These are phyloP conservation scores for Umbelopsis vinacea DNA, from an alignment of 192 early-diverging fungal genomes.

Conservation along the genomic window DNA sequence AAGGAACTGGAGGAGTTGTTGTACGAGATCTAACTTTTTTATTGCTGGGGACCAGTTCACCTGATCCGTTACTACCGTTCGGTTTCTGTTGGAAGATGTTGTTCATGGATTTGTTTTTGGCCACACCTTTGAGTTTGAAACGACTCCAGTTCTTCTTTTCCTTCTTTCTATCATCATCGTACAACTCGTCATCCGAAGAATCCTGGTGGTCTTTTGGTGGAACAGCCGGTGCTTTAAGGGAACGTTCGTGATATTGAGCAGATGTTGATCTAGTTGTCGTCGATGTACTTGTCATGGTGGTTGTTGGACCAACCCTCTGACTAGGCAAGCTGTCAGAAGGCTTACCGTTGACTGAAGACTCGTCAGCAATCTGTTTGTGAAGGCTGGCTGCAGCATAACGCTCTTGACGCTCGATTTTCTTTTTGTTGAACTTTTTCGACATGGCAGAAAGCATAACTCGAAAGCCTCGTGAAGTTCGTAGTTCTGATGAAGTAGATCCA, in stretches of 20 bases:
- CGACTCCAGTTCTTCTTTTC: constrained; percentile 26
- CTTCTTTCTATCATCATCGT: constrained; percentile 4
- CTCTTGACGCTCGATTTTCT: constrained; percentile 39
- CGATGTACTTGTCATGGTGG: constrained; percentile 26
- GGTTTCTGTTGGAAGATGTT: constrained; percentile 27
- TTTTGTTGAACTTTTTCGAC: constrained; percentile 50
- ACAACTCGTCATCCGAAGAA: not conserved
- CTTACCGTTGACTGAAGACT: not conserved
- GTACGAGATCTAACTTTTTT: not conserved
- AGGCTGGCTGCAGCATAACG: constrained; percentile 5
- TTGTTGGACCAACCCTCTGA: constrained; percentile 21
- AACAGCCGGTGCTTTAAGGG: constrained; percentile 1
- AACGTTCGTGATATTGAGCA: constrained; percentile 10
- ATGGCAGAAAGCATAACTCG: constrained; percentile 53
- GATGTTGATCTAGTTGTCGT: constrained; percentile 20
- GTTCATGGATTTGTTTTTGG: constrained; percentile 19
- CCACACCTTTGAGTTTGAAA: constrained; percentile 13
- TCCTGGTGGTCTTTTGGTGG: not conserved
- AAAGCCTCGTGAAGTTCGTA: constrained; percentile 30
- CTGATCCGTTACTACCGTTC: not conserved
- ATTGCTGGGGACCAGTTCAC: not conserved
- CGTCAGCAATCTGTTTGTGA: constrained; percentile 20
- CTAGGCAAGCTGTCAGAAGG: not conserved
- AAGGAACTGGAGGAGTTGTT: constrained; percentile 1
- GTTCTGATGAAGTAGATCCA: not conserved